Percentiles rank a stretch among this genome's conserved stretches.
Evolutionary conservation across 2,329 filamentous ascomycete species (phyloP).

Genomic region (Pseudopithomyces chartarum): DNA sequence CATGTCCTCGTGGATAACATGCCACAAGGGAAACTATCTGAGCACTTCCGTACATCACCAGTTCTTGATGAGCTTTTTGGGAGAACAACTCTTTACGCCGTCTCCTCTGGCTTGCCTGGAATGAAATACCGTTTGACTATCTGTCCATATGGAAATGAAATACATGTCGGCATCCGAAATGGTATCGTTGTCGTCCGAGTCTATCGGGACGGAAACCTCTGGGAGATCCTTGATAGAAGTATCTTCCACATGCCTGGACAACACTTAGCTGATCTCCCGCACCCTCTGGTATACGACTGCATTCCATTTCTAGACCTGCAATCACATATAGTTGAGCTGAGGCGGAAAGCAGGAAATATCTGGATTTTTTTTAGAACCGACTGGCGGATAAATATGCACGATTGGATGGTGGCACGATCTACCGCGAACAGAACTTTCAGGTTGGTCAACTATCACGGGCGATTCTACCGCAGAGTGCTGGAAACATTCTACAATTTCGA

Average conservation of each 20-base stretch:
- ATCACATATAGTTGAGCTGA: neutral
- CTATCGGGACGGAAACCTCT: neutral
- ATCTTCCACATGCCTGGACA: neutral
- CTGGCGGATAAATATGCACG: neutral
- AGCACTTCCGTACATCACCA: neutral
- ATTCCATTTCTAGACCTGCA: neutral
- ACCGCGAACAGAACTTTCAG: neutral
- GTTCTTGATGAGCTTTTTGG: neutral
- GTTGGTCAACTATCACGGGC: slow-evolving; percentile 13
- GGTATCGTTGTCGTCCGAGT: neutral
- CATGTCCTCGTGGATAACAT: neutral
- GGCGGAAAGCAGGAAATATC: neutral
- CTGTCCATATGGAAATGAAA: neutral
- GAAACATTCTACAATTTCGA: slow-evolving; percentile 60
- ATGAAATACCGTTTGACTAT: neutral
- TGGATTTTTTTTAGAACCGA: neutral
- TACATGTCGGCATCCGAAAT: slow-evolving; percentile 1
- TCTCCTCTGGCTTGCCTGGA: neutral
- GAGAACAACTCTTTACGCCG: neutral
- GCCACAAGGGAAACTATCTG: neutral
- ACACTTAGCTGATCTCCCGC: neutral
- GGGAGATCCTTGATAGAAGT: neutral
- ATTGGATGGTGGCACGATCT: neutral
- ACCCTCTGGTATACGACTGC: neutral
- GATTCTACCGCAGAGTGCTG: slow-evolving; percentile 46